These are phyloP conservation scores for Viridothelium virens DNA, from an alignment of 495 filamentous ascomycete genomes.

Conservation along the genomic window DNA sequence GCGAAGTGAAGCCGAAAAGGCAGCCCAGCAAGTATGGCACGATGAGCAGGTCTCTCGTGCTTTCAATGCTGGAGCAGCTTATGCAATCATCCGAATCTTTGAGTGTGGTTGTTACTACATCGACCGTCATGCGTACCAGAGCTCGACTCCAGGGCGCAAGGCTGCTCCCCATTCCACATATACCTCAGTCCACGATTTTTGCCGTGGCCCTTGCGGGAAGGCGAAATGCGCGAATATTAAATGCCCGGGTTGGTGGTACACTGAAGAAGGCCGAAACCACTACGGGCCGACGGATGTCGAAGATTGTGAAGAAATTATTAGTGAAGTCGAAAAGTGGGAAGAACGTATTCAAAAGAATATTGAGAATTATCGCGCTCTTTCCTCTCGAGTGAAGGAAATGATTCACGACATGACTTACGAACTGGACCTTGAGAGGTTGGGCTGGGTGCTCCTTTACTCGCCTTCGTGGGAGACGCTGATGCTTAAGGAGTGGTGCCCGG, in stretches of 20 bases:
- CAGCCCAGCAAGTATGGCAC: background rate
- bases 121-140: background rate
- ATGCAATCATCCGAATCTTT: background rate
- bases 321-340: constrained; percentile 5
- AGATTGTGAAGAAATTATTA: background rate
- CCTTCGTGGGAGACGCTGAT: background rate
- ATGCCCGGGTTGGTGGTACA: constrained; percentile 3
- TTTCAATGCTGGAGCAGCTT: background rate
- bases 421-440: background rate
- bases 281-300: background rate
- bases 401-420: background rate
- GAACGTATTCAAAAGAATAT: background rate
- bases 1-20: background rate
- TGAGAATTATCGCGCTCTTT: background rate
- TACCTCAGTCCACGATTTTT: constrained; percentile 5
- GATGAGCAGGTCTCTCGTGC: constrained; percentile 6
- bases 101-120: constrained; percentile 6
- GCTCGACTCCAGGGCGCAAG: background rate
- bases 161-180: background rate
- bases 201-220: background rate
- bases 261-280: background rate
- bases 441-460: background rate
- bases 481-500: background rate
- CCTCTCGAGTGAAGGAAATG: background rate
- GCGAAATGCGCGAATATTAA: background rate